Conservation (phyloP, 2,329 filamentous ascomycete genomes). For the Lasiodiplodia sp. region DNA sequence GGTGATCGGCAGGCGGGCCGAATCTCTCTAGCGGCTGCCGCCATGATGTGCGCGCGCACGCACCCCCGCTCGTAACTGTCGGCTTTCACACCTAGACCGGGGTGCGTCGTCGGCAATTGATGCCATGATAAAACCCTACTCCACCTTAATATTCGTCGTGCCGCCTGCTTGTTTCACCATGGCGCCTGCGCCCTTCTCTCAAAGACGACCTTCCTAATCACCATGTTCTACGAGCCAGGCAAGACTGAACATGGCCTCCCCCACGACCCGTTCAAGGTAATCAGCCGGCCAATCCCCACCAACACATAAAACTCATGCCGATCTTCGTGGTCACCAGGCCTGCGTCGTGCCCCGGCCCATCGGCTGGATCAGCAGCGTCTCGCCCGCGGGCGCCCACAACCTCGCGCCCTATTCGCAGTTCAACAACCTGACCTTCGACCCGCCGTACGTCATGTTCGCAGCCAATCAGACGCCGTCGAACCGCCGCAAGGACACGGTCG, state of each 20-base stretch:
- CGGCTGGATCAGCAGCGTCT: constrained; percentile 67
- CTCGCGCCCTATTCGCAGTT: constrained; percentile 69
- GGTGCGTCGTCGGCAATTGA: neutral
- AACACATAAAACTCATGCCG: neutral
- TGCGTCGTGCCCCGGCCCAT: constrained; percentile 69
- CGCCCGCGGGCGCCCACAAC: constrained; percentile 57
- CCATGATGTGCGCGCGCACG: neutral
- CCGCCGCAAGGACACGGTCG: constrained; percentile 63
- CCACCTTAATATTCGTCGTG: neutral
- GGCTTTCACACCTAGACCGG: neutral
- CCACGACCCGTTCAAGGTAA: constrained; percentile 63
- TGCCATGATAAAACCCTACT: neutral
- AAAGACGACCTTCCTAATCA: neutral
- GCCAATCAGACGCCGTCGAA: constrained; percentile 61
- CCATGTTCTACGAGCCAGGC: constrained; percentile 63
- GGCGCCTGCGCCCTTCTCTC: neutral
- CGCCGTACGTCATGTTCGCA: constrained; percentile 68
- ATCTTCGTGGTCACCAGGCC: constrained; percentile 43
- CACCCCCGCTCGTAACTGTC: constrained; percentile 5
- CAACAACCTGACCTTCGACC: constrained; percentile 69
- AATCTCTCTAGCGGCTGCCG: neutral
- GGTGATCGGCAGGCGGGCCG: constrained; percentile 12
- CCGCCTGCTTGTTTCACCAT: neutral
- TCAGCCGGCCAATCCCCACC: neutral
- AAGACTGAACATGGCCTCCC: constrained; percentile 60